Base-by-base conservation (phyloP, 805 yeast species). In the Hermanozyma aechmeae region DNA sequence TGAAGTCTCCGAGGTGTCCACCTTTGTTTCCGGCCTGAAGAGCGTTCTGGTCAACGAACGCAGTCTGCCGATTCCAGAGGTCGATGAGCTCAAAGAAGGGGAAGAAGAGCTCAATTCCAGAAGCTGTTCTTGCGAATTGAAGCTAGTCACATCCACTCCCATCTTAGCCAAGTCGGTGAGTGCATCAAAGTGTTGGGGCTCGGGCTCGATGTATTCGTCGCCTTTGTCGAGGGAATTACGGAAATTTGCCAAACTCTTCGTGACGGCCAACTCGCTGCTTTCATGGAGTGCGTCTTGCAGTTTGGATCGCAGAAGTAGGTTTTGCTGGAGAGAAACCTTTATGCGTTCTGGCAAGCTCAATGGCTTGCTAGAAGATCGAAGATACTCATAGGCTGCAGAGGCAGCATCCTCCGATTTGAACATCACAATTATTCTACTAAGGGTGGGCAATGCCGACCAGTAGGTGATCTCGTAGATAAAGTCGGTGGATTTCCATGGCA, bases 381-480 rank as follows among this genome's bases (percentile, higher is more conserved):
- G 43, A 30, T 32, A 46, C 10, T 41, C 25, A 30, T 40, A 50
- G 1, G 58, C 45, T n/a, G 34, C 27, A 12, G 30, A 13, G 7
- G 65, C 63, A 5, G 50, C 43, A 2, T 24, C 29, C 19, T 50
- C 61, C 15, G 46, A 45, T 28, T 50, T 47, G 38, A 61, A 47
- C n/a, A 61, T 58, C 27, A 60, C 50, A 15, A 61, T 51, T n/a
- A 57, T 46, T 18, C 68, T 37, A 31, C 40, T 46, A 28, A 62
- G 46, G 26, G 53, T 58, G n/a, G 67, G 56, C 24, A 62, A 39
- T 23, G 49, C 53, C 15, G 61, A 51, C 66, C 66, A 62, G 39
- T 56, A 46, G 24, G 42, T 34, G 18, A 61, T 56, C 19, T 46
- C 40, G 25, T 45, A 43, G 17, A 54, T 29, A 32, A 45, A 50